A percentile compares a stretch with the other conserved stretches of the same genome.
These are phyloP conservation scores for Aspergillus costaricaensis DNA, from an alignment of 2,329 filamentous ascomycete species.

Conservation along the genomic window DNA sequence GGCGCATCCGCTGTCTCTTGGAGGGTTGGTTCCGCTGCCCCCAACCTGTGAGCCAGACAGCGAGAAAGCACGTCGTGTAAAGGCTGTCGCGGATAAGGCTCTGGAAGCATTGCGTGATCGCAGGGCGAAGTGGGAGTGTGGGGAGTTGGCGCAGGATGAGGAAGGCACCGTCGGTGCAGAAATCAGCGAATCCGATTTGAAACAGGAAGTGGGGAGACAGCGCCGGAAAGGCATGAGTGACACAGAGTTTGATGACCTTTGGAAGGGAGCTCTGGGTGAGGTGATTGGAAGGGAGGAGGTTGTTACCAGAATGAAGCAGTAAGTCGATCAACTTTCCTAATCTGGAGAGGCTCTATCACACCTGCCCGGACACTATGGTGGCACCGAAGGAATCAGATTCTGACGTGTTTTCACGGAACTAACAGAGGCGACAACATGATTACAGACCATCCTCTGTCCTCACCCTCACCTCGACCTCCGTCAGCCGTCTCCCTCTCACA, in stretches of 20 bases:
- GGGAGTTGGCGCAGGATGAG: slow-evolving; percentile 67
- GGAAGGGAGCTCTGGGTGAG: slow-evolving; percentile 53
- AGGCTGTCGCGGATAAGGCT: slow-evolving; percentile 82
- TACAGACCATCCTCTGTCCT: slow-evolving; percentile 70
- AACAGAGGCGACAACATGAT: slow-evolving; percentile 76
- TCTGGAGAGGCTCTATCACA: slow-evolving; percentile 23
- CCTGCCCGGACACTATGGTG: slow-evolving; percentile 1
- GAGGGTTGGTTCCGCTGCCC: slow-evolving; percentile 77
- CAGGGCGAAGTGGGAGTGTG: slow-evolving; percentile 88
- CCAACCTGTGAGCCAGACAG: slow-evolving; percentile 95
- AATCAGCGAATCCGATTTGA: slow-evolving; percentile 69
- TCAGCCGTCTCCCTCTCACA: slow-evolving; percentile 84
- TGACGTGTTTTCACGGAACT: slow-evolving; percentile 65
- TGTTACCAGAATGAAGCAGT: slow-evolving; percentile 58
- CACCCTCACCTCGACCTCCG: slow-evolving; percentile 79
- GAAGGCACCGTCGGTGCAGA: slow-evolving; percentile 64
- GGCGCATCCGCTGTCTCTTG: slow-evolving; percentile 78
- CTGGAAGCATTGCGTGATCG: slow-evolving; percentile 83
- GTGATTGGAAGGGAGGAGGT: slow-evolving; percentile 61
- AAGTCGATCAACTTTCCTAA: slow-evolving; percentile 44
- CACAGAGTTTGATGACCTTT: slow-evolving; percentile 86
- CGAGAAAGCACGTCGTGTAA: slow-evolving; percentile 83
- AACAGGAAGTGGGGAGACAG: slow-evolving; percentile 72
- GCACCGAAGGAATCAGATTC: slow-evolving; percentile 34
- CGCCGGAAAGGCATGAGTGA: slow-evolving; percentile 80